A percentile compares a stretch with the other conserved stretches of the same genome.
Evolutionary conservation across 805 yeast species (phyloP).

Genomic region (Hanseniaspora mollemarum): DNA sequence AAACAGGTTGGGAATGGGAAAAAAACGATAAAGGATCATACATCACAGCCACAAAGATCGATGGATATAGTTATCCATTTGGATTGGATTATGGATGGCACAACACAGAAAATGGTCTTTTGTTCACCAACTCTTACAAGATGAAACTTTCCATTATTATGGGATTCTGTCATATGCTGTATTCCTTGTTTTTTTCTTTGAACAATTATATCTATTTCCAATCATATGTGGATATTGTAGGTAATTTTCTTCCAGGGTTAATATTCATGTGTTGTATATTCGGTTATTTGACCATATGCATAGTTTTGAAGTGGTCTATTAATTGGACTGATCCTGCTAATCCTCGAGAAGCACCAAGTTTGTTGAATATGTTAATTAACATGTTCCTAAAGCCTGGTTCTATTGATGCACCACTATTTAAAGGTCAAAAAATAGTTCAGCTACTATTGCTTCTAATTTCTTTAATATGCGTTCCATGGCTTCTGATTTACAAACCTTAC

Average conservation of each 20-base stretch:
- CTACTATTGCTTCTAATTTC: conserved; percentile 63
- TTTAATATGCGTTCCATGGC: conserved; percentile 82
- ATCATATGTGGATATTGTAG: conserved; percentile 68
- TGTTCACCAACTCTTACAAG: conserved; percentile 90
- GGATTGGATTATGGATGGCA: conserved; percentile 97
- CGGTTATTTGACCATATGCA: conserved; percentile 77
- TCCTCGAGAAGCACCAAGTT: conserved; percentile 75
- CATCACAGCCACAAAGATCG: conserved; percentile 52
- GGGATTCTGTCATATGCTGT: conserved; percentile 93
- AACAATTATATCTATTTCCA: conserved; percentile 64
- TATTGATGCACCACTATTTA: conserved; percentile 66
- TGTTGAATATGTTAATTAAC: conserved; percentile 85
- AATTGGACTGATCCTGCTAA: conserved; percentile 65
- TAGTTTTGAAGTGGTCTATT: conserved; percentile 85
- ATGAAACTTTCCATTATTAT: conserved; percentile 90
- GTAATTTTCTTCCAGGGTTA: conserved; percentile 89
- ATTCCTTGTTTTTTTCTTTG: conserved; percentile 72
- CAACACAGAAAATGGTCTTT: conserved; percentile 81
- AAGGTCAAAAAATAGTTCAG: conserved; percentile 72
- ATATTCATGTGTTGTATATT: conserved; percentile 93
- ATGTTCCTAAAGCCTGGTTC: conserved; percentile 93
- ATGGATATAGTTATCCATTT: conserved; percentile 49
- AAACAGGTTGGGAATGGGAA: conserved; percentile 86
- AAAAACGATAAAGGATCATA: conserved; percentile 47
- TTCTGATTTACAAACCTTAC: conserved; percentile 73